Base-by-base conservation (phyloP, 2,329 filamentous ascomycete genomes). In the Calycina marina region DNA sequence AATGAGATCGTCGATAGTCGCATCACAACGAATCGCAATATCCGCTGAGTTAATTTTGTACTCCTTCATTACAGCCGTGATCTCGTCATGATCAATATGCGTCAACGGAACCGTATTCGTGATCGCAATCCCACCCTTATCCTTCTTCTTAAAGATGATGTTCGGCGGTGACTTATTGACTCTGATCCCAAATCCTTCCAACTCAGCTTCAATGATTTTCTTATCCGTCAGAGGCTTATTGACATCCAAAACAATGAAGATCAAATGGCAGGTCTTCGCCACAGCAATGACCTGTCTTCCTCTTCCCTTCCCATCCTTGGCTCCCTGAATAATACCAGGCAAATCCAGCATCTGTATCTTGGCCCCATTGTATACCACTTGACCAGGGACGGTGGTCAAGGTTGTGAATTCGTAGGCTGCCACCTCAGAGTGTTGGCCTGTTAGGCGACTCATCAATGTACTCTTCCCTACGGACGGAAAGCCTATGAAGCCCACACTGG, bases 131-230 rank as follows among this genome's bases (percentile, higher is more conserved):
- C 90, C 90, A 46, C 90, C 90, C 62, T 96, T 96, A 60, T 98
- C 90, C 67, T 98, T 98, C 68, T 98, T 98, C 62, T 78, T 92
- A 67, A 94, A 93, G n/a, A 90, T 82, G 51, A 98, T 98, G 56
- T 98, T 98, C 25, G 90, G 90, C 15, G 90, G 90, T 48, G 75
- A 63, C 65, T 96, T 98, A 67, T 98, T 98, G 64, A 96, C 88
- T 35, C 90, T 73, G 53, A 98, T 94, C 18, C 90, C 90, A 50
- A 98, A 98, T 5, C 90, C 90, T 56, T 98, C 90, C 54, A 98
- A 60, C 62, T 98, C 90, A 31, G 73, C 69, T 60, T 98, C 90
- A 51, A 98, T 98, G 41, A 98, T 69, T 39, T 83, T 74, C 66
- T 98, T 98, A 60, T 98, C 90, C 11, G 88, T 93, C 47, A 98